These are phyloP conservation scores for Macadamia integrifolia DNA, from an alignment of 164 flowering plant genomes.

Conservation along the genomic window DNA sequence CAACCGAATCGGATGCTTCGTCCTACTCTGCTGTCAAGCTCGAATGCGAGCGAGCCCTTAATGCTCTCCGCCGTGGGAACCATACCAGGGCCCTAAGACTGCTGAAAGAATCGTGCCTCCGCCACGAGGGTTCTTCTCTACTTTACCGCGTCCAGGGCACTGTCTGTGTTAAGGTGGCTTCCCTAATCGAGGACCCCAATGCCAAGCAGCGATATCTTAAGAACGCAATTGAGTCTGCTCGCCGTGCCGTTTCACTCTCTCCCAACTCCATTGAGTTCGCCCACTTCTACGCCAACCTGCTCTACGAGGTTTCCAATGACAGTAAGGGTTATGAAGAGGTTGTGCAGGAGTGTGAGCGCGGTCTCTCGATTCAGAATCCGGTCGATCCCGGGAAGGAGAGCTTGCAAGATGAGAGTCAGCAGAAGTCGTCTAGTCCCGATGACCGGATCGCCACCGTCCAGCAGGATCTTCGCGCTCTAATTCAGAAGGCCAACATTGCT, in stretches of 20 bases:
- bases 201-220: constrained; percentile 60
- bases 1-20: constrained; percentile 15
- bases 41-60: constrained; percentile 84
- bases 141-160: constrained; percentile 79
- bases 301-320: constrained; percentile 73
- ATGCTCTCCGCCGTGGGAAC: constrained; percentile 73
- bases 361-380: constrained; percentile 61
- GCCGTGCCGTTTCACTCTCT: constrained; percentile 52
- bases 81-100: constrained; percentile 79
- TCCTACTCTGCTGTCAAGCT: constrained; percentile 37
- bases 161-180: constrained; percentile 61
- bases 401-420: constrained; percentile 80
- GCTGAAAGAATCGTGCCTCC: constrained; percentile 59
- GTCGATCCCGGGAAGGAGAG: constrained; percentile 88
- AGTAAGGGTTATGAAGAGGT: constrained; percentile 77
- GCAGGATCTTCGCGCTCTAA: constrained; percentile 53
- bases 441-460: constrained; percentile 62
- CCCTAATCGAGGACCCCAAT: constrained; percentile 63
- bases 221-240: constrained; percentile 67
- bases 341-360: constrained; percentile 80
- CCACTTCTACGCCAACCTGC: constrained; percentile 80
- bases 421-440: constrained; percentile 44
- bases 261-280: constrained; percentile 85
- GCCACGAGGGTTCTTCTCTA: constrained; percentile 45
- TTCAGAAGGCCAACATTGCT: constrained; percentile 74